These are phyloP conservation scores for Orychophragmus violaceus DNA, from an alignment of 345 rosid genomes.

Conservation along the genomic window DNA sequence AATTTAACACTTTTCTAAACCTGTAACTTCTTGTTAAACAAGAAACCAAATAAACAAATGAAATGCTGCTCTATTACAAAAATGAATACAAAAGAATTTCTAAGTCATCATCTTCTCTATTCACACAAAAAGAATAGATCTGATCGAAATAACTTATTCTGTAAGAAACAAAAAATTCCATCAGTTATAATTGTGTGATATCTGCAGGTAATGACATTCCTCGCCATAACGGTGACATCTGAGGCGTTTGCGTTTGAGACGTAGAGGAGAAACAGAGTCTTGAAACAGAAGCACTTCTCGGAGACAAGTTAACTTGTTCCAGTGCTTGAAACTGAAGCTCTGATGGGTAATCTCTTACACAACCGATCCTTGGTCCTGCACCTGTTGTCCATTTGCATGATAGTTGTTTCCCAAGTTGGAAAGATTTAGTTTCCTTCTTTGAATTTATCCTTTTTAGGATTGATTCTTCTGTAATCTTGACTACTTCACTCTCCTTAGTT, in stretches of 20 bases:
- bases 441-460: background rate
- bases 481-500: background rate
- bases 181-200: background rate
- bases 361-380: background rate
- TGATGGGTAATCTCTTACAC: background rate
- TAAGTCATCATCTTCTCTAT: background rate
- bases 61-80: background rate
- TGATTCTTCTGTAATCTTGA: background rate
- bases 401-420: background rate
- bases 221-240: background rate
- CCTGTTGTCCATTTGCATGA: background rate
- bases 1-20: background rate
- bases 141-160: background rate
- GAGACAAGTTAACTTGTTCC: background rate
- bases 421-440: background rate
- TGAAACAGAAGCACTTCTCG: background rate
- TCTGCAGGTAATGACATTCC: background rate
- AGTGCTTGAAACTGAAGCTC: background rate
- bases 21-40: background rate
- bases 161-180: too few relatives aligned
- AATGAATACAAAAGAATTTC: background rate
- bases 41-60: background rate
- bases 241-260: background rate
- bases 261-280: background rate
- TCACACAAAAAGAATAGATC: background rate